These are phyloP conservation scores for Clarireedia homoeocarpa DNA, from an alignment of 2,329 filamentous ascomycete genomes.

Conservation along the genomic window DNA sequence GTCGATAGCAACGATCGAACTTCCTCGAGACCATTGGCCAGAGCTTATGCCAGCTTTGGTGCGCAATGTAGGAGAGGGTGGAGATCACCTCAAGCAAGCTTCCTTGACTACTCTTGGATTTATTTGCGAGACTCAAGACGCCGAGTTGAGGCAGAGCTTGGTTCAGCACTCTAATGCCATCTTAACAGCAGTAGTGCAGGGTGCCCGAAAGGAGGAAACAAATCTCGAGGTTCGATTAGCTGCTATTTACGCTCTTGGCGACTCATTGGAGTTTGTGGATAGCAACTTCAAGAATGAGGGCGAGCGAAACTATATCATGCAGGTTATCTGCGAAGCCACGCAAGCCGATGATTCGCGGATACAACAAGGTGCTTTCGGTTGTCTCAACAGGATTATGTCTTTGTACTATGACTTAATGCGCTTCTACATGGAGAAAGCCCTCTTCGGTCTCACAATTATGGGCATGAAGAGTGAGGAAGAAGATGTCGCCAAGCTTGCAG, in stretches of 20 bases:
- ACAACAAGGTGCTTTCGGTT: constrained; percentile 93
- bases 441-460: constrained; percentile 94
- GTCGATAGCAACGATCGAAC: constrained; percentile 87
- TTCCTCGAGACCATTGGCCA: constrained; percentile 87
- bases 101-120: constrained; percentile 96
- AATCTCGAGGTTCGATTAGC: constrained; percentile 87
- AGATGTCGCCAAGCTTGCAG: constrained; percentile 93
- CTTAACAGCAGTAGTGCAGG: constrained; percentile 93
- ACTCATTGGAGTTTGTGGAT: constrained; percentile 94
- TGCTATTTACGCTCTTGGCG: constrained; percentile 87
- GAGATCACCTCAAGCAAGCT: constrained; percentile 84
- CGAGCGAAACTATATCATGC: constrained; percentile 99
- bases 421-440: constrained; percentile 99
- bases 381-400: constrained; percentile 96
- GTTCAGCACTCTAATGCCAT: constrained; percentile 92
- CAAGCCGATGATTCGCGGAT: constrained; percentile 87
- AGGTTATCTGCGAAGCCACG: constrained; percentile 97
- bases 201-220: constrained; percentile 90
- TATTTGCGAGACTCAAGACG: constrained; percentile 92
- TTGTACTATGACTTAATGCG: constrained; percentile 99
- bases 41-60: constrained; percentile 86
- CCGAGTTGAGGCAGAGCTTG: constrained; percentile 73
- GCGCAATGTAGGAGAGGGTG: constrained; percentile 82
- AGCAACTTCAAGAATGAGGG: constrained; percentile 99
- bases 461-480: constrained; percentile 98